Conservation (phyloP, 352 stramenopile genomes). For the Pythium volutum region DNA sequence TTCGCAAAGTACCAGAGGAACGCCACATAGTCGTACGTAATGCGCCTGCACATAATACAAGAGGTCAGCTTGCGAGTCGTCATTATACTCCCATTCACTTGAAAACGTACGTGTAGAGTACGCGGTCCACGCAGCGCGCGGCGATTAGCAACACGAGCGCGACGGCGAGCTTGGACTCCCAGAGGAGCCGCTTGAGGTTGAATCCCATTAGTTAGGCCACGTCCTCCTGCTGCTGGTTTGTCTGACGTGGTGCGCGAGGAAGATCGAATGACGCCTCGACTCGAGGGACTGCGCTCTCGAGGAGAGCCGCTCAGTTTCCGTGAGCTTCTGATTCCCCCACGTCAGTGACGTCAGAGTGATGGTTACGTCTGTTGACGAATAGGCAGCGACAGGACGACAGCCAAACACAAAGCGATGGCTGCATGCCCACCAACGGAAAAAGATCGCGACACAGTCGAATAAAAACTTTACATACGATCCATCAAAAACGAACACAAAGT, state of each 20-base stretch:
- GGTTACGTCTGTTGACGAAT: constrained; percentile 11
- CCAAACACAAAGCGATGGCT: background rate
- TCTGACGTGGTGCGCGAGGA: background rate
- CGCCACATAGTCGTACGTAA: constrained; percentile 85
- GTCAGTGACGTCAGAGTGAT: constrained; percentile 15
- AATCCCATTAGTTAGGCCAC: constrained; percentile 17
- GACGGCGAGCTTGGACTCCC: constrained; percentile 83
- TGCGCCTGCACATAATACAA: constrained; percentile 41
- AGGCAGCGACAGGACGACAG: background rate
- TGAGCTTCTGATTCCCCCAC: constrained; percentile 3
- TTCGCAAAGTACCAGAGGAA: constrained; percentile 90
- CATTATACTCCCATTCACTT: no score
- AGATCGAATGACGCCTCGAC: constrained; percentile 7
- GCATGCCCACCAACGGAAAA: constrained; percentile 3
- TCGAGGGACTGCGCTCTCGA: no score
- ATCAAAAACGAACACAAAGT: background rate
- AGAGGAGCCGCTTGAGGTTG: constrained; percentile 69
- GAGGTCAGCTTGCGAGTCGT: background rate
- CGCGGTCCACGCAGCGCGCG: constrained; percentile 76
- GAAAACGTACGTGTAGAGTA: constrained; percentile 79
- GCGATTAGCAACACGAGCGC: constrained; percentile 75
- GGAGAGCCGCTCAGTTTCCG: background rate
- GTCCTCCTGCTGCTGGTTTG: background rate
- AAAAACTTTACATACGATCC: constrained; percentile 2
- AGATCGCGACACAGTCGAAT: constrained; percentile 5